phyloP scores from a whole-genome alignment of 345 rosid species.

The Eucalyptus shirleyi region DNA sequence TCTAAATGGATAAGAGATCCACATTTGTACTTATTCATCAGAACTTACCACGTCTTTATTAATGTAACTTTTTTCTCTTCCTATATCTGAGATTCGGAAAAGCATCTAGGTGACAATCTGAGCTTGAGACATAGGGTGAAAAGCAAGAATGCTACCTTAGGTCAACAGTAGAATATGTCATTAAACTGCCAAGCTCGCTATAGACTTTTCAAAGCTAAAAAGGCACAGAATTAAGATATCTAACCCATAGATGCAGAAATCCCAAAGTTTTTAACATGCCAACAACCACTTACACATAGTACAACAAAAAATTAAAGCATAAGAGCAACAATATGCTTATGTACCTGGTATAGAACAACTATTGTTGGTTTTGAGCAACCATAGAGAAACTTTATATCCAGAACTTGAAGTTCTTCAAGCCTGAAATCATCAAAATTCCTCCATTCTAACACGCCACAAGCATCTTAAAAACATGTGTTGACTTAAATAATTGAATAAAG shows the following conservation, averaged over 20 bases:
- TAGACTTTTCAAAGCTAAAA: neutral
- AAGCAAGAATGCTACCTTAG: neutral
- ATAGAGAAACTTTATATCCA: conserved; percentile 88
- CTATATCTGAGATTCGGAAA: neutral
- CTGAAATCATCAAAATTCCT: conserved; percentile 19
- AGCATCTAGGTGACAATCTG: neutral
- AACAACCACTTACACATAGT: neutral
- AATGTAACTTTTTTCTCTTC: neutral
- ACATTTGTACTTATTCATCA: neutral
- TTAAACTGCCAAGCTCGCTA: neutral
- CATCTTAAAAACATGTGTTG: neutral
- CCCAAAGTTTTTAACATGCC: neutral
- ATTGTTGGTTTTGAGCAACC: conserved; percentile 92
- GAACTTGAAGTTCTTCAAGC: conserved; percentile 93
- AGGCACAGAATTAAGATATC: neutral
- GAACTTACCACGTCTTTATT: neutral
- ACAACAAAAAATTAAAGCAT: neutral
- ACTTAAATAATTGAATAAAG: neutral
- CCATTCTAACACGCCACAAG: neutral
- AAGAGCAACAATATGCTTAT: neutral
- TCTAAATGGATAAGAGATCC: neutral
- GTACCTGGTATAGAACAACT: conserved; percentile 83
- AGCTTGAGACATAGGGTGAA: neutral
- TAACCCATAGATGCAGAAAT: neutral
- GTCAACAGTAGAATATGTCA: neutral